A percentile compares a stretch with the other conserved stretches of the same genome.
These are phyloP conservation scores for Crithidia acanthocephali DNA, from an alignment of 208 protist species.

Conservation along the genomic window DNA sequence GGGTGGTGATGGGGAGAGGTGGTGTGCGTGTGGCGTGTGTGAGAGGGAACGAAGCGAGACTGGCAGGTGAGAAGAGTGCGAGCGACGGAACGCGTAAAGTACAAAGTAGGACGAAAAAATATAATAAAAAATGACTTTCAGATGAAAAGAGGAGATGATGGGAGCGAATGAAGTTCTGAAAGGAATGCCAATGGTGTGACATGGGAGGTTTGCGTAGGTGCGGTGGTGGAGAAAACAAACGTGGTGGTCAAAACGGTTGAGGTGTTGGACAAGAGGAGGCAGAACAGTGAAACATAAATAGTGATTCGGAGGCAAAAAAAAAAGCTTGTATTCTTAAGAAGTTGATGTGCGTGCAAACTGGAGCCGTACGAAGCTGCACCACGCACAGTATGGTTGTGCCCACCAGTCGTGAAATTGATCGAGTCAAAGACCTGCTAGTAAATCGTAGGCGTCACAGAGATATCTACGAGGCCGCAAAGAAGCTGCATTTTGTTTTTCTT, in stretches of 20 bases:
- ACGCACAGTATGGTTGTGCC: too few relatives aligned
- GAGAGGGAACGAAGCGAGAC: not conserved
- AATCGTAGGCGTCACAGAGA: too few relatives aligned
- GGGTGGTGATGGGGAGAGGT: not conserved
- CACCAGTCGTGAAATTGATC: too few relatives aligned
- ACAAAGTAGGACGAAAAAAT: too few relatives aligned
- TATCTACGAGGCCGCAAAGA: too few relatives aligned
- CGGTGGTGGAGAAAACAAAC: not conserved
- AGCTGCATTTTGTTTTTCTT: too few relatives aligned
- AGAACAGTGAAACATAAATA: too few relatives aligned
- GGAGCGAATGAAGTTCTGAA: not conserved
- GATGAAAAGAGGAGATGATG: not conserved
- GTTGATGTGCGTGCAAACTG: too few relatives aligned
- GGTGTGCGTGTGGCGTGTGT: not conserved
- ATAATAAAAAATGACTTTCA: constrained; percentile 1
- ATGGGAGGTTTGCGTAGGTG: not conserved
- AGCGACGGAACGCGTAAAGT: not conserved
- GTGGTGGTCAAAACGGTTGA: not conserved
- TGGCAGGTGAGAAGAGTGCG: not conserved
- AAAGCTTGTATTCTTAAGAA: too few relatives aligned
- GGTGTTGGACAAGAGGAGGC: not conserved
- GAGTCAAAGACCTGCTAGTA: too few relatives aligned
- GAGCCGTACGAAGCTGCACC: too few relatives aligned
- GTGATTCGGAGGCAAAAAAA: too few relatives aligned
- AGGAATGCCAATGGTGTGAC: not conserved